These are phyloP conservation scores for Solanum medicagineum DNA, from an alignment of 257 asterid genomes.

Conservation along the genomic window DNA sequence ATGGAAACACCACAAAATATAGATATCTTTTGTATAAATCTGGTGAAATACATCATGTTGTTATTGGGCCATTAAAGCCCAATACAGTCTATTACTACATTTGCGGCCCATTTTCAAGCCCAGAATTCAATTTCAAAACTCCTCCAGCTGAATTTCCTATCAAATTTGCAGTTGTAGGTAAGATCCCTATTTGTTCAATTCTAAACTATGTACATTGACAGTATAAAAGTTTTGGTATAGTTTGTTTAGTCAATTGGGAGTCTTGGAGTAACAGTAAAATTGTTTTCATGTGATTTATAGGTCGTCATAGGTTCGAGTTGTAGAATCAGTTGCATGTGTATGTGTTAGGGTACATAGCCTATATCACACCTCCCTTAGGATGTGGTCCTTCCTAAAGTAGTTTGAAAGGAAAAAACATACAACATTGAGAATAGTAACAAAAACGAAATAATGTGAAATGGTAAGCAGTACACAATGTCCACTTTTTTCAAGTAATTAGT, in stretches of 20 bases:
- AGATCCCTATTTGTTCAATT: neutral
- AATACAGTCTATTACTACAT: slow-evolving; percentile 42
- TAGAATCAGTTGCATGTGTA: too few relatives aligned
- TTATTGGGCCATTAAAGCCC: slow-evolving; percentile 61
- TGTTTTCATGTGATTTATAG: neutral
- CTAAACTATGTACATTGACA: neutral
- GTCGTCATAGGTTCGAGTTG: neutral
- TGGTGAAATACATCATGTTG: slow-evolving; percentile 51
- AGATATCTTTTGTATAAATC: slow-evolving; percentile 28
- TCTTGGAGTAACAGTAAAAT: neutral
- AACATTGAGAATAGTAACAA: too few relatives aligned
- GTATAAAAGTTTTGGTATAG: neutral
- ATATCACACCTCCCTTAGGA: too few relatives aligned
- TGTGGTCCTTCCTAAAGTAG: neutral
- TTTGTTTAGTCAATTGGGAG: neutral
- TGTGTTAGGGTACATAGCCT: neutral
- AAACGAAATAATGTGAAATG: too few relatives aligned
- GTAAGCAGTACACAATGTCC: too few relatives aligned
- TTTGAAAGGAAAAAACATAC: too few relatives aligned
- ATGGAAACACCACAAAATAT: slow-evolving; percentile 29
- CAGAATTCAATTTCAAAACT: slow-evolving; percentile 43
- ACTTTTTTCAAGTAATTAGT: too few relatives aligned
- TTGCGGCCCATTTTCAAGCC: slow-evolving; percentile 24
- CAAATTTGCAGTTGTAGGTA: slow-evolving; percentile 52
- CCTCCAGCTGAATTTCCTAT: slow-evolving; percentile 48